Evolutionary conservation across 108 stramenopile species (phyloP).

Genomic region (Conticribra weissflogii): DNA sequence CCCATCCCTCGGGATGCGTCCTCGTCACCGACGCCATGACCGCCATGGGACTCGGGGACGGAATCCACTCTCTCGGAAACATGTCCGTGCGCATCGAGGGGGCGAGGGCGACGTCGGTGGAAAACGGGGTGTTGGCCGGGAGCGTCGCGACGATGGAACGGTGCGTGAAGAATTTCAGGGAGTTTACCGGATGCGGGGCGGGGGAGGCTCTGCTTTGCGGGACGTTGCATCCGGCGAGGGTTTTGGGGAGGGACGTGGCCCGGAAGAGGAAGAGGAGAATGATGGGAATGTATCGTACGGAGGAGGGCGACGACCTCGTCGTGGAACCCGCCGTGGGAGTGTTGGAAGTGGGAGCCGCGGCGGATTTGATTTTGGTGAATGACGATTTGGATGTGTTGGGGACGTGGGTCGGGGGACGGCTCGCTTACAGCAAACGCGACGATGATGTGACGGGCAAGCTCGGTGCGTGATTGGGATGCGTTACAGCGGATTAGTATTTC

Average conservation of each 20-base stretch:
- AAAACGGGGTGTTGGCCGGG: constrained; percentile 64
- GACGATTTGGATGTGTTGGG: constrained; percentile 26
- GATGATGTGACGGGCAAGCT: neutral
- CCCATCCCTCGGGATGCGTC: constrained; percentile 20
- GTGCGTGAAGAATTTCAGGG: constrained; percentile 48
- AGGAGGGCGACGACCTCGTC: neutral
- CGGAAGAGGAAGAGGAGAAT: constrained; percentile 16
- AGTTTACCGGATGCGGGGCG: constrained; percentile 51
- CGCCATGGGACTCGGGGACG: constrained; percentile 60
- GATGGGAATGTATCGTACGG: too few species aligned
- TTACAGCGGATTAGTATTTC: too few species aligned
- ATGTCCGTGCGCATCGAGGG: constrained; percentile 39
- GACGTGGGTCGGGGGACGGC: constrained; percentile 29
- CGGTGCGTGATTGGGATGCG: neutral
- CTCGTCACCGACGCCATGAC: constrained; percentile 72
- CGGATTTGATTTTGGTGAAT: constrained; percentile 38
- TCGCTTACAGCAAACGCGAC: constrained; percentile 9
- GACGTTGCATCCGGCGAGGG: constrained; percentile 52
- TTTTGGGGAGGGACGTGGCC: constrained; percentile 33
- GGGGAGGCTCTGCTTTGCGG: constrained; percentile 54
- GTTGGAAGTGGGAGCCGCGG: constrained; percentile 31
- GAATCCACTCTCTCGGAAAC: constrained; percentile 40
- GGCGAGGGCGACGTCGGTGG: constrained; percentile 40
- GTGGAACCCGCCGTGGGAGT: constrained; percentile 21
- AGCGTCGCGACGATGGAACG: constrained; percentile 56